These are phyloP conservation scores for Thielaviopsis punctulata DNA, from an alignment of 2,329 filamentous ascomycete species.

Conservation along the genomic window DNA sequence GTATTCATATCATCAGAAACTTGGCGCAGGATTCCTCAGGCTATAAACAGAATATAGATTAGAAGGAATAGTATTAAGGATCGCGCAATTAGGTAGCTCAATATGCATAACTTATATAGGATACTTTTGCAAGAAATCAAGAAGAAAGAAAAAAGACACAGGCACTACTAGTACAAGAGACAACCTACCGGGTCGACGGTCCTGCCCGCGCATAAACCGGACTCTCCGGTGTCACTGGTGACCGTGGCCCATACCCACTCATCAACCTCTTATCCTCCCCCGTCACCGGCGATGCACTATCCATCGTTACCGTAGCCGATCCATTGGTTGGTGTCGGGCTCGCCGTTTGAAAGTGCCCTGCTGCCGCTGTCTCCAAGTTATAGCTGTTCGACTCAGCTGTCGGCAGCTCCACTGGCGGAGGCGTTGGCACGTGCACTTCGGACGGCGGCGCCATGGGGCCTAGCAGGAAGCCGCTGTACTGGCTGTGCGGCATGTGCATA, in stretches of 20 bases:
- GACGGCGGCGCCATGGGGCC: conserved; percentile 1
- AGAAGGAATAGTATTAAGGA: not conserved
- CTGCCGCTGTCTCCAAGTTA: not conserved
- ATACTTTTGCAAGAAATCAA: not conserved
- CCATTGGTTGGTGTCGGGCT: not conserved
- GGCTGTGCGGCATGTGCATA: not conserved
- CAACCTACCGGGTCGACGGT: no score
- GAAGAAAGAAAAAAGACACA: not conserved
- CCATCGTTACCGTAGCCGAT: not conserved
- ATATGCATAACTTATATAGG: not conserved
- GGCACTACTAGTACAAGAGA: no score
- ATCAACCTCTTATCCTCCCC: not conserved
- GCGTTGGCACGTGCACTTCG: not conserved
- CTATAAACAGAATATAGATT: not conserved
- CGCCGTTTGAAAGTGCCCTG: not conserved
- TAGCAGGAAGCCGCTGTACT: not conserved
- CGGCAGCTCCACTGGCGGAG: conserved; percentile 5
- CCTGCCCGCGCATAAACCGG: not conserved
- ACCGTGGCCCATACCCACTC: not conserved
- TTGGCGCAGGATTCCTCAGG: not conserved
- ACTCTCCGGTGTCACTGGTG: not conserved
- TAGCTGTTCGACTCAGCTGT: not conserved
- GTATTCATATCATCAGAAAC: not conserved
- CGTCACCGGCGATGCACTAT: not conserved
- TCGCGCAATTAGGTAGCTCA: not conserved